A percentile compares a stretch with the other conserved stretches of the same genome.
Evolutionary conservation across 805 yeast species (phyloP).

Genomic region (Millerozyma miso): DNA sequence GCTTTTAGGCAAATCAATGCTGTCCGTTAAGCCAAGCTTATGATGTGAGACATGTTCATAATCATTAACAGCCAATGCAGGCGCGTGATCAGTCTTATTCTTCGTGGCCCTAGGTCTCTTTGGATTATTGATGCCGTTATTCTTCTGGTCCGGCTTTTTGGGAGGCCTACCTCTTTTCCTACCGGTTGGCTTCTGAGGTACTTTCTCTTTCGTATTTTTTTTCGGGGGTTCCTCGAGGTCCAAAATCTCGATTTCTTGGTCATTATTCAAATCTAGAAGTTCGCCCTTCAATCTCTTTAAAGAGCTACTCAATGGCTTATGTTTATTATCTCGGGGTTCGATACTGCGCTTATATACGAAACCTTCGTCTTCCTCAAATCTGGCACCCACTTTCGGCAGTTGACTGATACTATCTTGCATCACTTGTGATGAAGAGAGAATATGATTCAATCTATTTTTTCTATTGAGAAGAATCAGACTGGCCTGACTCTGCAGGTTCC

Average conservation of each 20-base stretch:
- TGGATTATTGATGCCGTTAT: background rate
- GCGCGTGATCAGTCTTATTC: background rate
- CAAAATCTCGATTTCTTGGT: background rate
- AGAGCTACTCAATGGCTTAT: conserved; percentile 11
- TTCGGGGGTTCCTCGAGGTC: conserved; percentile 1
- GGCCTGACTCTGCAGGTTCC: conserved; percentile 6
- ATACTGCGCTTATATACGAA: conserved; percentile 26
- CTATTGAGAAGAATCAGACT: conserved; percentile 11
- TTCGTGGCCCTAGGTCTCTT: conserved; percentile 1
- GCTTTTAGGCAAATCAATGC: background rate
- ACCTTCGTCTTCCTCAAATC: conserved; percentile 29
- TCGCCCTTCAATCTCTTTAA: conserved; percentile 16
- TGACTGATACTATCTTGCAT: conserved; percentile 2
- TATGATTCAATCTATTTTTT: conserved; percentile 16
- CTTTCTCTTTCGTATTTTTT: background rate
- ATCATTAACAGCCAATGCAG: conserved; percentile 14
- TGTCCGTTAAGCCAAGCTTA: conserved; percentile 16
- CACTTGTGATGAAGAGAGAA: conserved; percentile 9
- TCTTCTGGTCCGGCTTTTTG: background rate
- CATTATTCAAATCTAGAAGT: conserved; percentile 7
- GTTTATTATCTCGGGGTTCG: conserved; percentile 1
- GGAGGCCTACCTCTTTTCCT: conserved; percentile 7
- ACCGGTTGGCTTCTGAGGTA: conserved; percentile 12
- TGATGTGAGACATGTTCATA: conserved; percentile 28
- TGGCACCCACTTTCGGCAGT: background rate